A percentile compares a stretch with the other conserved stretches of the same genome.
Evolutionary conservation across 2,329 filamentous ascomycete genomes (phyloP).

Genomic region (Apiospora kogelbergensis): DNA sequence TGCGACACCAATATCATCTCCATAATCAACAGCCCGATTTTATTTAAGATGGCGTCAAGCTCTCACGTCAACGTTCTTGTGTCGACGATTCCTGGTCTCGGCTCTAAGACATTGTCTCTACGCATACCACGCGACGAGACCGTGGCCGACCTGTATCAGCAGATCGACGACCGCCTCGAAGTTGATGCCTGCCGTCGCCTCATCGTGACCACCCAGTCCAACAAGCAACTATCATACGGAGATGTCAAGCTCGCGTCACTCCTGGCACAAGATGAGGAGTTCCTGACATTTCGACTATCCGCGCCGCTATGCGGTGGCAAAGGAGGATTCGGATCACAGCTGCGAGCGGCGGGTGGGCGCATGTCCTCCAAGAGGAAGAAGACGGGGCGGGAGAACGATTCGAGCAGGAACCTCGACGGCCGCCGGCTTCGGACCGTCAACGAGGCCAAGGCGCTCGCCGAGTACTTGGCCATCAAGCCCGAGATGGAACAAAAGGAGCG

Average conservation of each 20-base stretch:
- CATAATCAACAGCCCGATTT: not conserved
- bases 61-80: slow-evolving; percentile 75
- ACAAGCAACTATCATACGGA: slow-evolving; percentile 57
- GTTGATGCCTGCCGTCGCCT: slow-evolving; percentile 53
- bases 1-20: not conserved
- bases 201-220: slow-evolving; percentile 79
- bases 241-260: slow-evolving; percentile 28
- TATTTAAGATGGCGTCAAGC: slow-evolving; percentile 49
- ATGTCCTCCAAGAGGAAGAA: slow-evolving; percentile 95
- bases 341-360: slow-evolving; percentile 92
- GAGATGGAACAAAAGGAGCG: slow-evolving; percentile 96
- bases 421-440: slow-evolving; percentile 86
- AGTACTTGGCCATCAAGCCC: slow-evolving; percentile 92
- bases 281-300: slow-evolving; percentile 81
- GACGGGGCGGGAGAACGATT: slow-evolving; percentile 80
- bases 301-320: slow-evolving; percentile 87
- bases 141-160: slow-evolving; percentile 64
- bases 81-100: slow-evolving; percentile 79
- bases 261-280: slow-evolving; percentile 52
- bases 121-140: slow-evolving; percentile 65
- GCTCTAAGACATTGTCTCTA: slow-evolving; percentile 80
- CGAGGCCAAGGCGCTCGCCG: slow-evolving; percentile 91
- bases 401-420: slow-evolving; percentile 90
- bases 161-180: slow-evolving; percentile 62
- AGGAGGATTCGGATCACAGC: slow-evolving; percentile 94